phyloP scores from a whole-genome alignment of 495 filamentous ascomycete genomes.

The Parmelia sp. region DNA sequence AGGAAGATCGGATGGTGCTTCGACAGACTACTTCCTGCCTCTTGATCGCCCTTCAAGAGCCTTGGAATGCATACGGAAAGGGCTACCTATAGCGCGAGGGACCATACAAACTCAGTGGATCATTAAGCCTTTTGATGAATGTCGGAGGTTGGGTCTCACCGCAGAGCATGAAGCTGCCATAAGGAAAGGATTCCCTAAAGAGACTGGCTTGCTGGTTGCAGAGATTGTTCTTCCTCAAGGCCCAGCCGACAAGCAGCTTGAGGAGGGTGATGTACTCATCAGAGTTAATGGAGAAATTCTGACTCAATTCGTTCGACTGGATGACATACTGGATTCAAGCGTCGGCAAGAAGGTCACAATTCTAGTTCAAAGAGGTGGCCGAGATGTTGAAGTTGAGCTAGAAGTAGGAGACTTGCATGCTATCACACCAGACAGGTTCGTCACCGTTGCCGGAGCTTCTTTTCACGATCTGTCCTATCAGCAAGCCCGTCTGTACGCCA shows the following conservation, averaged over 20 bases:
- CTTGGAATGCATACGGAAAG: conserved; percentile 73
- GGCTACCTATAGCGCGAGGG: conserved; percentile 68
- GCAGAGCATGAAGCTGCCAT: conserved; percentile 80
- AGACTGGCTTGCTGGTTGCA: conserved; percentile 93
- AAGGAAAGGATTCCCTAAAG: conserved; percentile 75
- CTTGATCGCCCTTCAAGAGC: conserved; percentile 84
- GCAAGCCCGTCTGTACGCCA: conserved; percentile 86
- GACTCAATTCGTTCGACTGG: conserved; percentile 89
- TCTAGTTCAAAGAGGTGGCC: conserved; percentile 78
- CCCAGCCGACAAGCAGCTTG: conserved; percentile 73
- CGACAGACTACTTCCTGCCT: conserved; percentile 96
- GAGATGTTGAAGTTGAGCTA: conserved; percentile 80
- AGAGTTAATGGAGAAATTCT: conserved; percentile 91
- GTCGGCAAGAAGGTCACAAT: conserved; percentile 70
- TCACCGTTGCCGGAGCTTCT: conserved; percentile 83
- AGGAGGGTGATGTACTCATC: conserved; percentile 93
- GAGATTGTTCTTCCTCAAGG: conserved; percentile 92
- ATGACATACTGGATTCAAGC: conserved; percentile 84
- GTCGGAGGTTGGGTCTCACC: conserved; percentile 78
- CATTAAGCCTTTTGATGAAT: conserved; percentile 95
- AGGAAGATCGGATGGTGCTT: conserved; percentile 86
- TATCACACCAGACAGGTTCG: conserved; percentile 93
- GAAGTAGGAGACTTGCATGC: conserved; percentile 84
- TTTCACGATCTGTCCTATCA: conserved; percentile 98
- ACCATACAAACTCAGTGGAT: conserved; percentile 99